Evolutionary conservation across 1,284 basidiomycete species (phyloP).

Genomic region (Leccinum fuscescens): DNA sequence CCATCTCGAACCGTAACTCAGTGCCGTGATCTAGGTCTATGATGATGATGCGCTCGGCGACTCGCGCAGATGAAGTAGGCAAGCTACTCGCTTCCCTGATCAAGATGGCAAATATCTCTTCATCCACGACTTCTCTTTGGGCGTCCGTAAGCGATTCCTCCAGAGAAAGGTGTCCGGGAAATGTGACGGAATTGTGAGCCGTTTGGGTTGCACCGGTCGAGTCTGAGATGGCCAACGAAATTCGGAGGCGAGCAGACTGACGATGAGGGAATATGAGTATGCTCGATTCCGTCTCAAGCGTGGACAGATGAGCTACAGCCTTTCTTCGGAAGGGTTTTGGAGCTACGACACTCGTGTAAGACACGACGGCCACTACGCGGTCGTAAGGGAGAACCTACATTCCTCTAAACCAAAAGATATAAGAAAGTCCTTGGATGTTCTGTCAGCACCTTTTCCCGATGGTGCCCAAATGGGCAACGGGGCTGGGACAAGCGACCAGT

Average conservation of each 20-base stretch:
- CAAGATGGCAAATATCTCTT: conserved; percentile 71
- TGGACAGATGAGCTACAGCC: conserved; percentile 66
- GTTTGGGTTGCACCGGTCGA: conserved; percentile 32
- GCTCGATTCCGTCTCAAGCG: conserved; percentile 41
- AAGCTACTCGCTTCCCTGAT: conserved; percentile 70
- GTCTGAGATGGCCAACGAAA: conserved; percentile 46
- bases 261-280: conserved; percentile 63
- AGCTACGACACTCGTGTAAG: conserved; percentile 42
- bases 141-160: conserved; percentile 54
- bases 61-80: conserved; percentile 68
- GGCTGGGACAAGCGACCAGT: conserved; percentile 76
- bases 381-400: conserved; percentile 46
- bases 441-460: conserved; percentile 71
- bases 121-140: conserved; percentile 71
- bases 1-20: conserved; percentile 59
- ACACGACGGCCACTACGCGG: background rate
- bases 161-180: conserved; percentile 39
- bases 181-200: conserved; percentile 40
- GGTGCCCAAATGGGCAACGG: conserved; percentile 67
- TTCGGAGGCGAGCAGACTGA: conserved; percentile 55
- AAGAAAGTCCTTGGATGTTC: conserved; percentile 74
- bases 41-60: conserved; percentile 71
- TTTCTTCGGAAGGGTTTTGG: conserved; percentile 56
- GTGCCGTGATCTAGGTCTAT: conserved; percentile 70
- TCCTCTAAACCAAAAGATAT: conserved; percentile 77